A percentile compares a stretch with the other conserved stretches of the same genome.
Evolutionary conservation across 1,284 basidiomycete species (phyloP).

Genomic region (Termitomyces sp.): DNA sequence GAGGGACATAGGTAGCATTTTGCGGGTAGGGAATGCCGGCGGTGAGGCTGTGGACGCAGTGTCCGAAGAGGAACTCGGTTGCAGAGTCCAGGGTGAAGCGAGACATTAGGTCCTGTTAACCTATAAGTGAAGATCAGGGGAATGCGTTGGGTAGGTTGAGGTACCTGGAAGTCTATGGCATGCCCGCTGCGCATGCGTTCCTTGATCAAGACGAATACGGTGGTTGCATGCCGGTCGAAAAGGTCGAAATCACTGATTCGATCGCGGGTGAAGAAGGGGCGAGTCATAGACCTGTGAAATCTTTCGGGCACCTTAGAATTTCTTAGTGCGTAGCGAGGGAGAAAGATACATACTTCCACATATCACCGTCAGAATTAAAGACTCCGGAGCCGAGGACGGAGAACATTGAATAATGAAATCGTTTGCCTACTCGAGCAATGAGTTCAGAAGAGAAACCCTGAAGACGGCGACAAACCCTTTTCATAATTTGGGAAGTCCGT

Average conservation of each 20-base stretch:
- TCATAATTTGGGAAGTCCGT: constrained; percentile 44
- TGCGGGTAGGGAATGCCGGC: constrained; percentile 40
- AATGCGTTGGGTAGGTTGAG: neutral
- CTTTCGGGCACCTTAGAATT: constrained; percentile 18
- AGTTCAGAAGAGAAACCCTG: neutral
- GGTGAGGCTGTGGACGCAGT: constrained; percentile 35
- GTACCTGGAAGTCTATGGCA: constrained; percentile 48
- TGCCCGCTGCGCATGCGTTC: constrained; percentile 35
- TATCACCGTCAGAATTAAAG: constrained; percentile 58
- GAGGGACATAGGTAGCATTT: constrained; percentile 22
- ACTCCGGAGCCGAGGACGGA: constrained; percentile 51
- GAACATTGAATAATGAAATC: constrained; percentile 31
- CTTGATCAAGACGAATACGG: constrained; percentile 36
- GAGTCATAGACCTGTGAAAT: constrained; percentile 54
- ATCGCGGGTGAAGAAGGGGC: constrained; percentile 53
- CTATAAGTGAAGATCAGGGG: neutral
- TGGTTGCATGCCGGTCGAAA: constrained; percentile 42
- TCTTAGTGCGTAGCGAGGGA: neutral
- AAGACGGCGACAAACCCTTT: constrained; percentile 29
- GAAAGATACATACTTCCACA: constrained; percentile 40
- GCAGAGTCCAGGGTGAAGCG: constrained; percentile 54
- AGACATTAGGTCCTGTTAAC: constrained; percentile 31
- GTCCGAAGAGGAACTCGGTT: constrained; percentile 49
- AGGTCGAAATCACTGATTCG: constrained; percentile 50
- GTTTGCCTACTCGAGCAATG: constrained; percentile 23